Evolutionary conservation across 2,329 filamentous ascomycete species (phyloP), one percentile per base, ranked within the genome.

Genomic region (Seiridium unicorne): DNA sequence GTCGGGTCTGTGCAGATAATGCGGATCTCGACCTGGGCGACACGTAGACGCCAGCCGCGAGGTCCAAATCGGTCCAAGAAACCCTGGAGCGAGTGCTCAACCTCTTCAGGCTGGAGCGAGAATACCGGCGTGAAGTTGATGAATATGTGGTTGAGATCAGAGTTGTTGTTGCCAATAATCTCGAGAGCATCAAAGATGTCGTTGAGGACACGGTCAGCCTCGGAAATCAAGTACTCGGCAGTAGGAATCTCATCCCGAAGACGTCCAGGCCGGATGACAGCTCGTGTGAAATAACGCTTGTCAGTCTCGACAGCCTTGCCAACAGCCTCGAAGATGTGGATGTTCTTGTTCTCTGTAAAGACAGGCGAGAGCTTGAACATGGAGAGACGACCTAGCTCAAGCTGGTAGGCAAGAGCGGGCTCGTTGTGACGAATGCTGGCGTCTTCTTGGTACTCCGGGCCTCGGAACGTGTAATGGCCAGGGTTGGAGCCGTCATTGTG

Each of bases 121-220:
- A 99, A 98, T 61, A 97, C 91, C 8, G 93, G 92, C 0, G 92
- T 95, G 81, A 99, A 99, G 85, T 99, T 98, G 84, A 99, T 95
- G 83, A 99, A 99, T 84, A 99, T 95, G 81, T 99, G 95, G 84
- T 99, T 99, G 73, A 99, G 85, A 83, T 99, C 95, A 56, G 95
- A 97, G 81, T 96, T 96, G 82, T 97, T 98, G 84, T 97, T 97
- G 73, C 95, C 95, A 72, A 97, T 96, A 69, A 99, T 97, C 83
- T 99, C 95, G 61, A 99, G 83, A 49, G 95, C 95, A 73, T 99
- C 95, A 57, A 98, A 87, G 71, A 99, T 98, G 73, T 99, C 95
- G 74, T 92, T 98, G 85, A 99, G 93, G 69, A 98, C 84, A 64
- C 95, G 89, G 72, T 99, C 94, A 44, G 94, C 93, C 81, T 99